phyloP scores from a whole-genome alignment of 345 rosid species.

The Ricinus communis region DNA sequence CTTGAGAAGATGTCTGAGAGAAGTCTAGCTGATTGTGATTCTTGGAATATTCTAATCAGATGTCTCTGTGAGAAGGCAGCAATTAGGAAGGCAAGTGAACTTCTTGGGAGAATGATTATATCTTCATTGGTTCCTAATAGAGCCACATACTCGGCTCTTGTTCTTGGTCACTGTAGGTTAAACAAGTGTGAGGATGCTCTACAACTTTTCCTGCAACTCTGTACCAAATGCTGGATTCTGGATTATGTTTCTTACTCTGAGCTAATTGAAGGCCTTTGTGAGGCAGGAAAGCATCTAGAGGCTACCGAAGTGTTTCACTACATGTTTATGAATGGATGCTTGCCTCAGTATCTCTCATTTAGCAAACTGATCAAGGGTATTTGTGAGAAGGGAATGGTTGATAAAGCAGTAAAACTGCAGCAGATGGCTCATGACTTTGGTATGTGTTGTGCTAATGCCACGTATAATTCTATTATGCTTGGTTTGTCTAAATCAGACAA shows the following conservation, averaged over 20 bases:
- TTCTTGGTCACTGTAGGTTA: conserved; percentile 42
- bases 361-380: conserved; percentile 30
- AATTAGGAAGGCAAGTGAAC: conserved; percentile 38
- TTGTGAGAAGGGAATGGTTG: conserved; percentile 37
- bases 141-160: conserved; percentile 46
- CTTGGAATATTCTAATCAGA: conserved; percentile 52
- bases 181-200: conserved; percentile 36
- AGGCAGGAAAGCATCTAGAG: conserved; percentile 29
- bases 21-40: conserved; percentile 40
- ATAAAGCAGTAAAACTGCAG: conserved; percentile 41
- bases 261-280: conserved; percentile 49
- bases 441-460: conserved; percentile 27
- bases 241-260: conserved; percentile 43
- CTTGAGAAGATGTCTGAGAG: conserved; percentile 39
- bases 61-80: conserved; percentile 44
- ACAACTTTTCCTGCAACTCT: conserved; percentile 27
- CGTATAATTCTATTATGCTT: conserved; percentile 36
- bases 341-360: conserved; percentile 37
- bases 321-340: conserved; percentile 41
- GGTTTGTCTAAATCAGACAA: conserved; percentile 32
- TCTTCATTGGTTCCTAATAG: conserved; percentile 37
- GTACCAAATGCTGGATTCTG: conserved; percentile 35
- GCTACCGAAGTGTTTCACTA: conserved; percentile 42
- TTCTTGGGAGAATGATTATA: conserved; percentile 49
- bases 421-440: conserved; percentile 34